Base-by-base conservation (phyloP, 495 filamentous ascomycete species). In the Podospora conica region DNA sequence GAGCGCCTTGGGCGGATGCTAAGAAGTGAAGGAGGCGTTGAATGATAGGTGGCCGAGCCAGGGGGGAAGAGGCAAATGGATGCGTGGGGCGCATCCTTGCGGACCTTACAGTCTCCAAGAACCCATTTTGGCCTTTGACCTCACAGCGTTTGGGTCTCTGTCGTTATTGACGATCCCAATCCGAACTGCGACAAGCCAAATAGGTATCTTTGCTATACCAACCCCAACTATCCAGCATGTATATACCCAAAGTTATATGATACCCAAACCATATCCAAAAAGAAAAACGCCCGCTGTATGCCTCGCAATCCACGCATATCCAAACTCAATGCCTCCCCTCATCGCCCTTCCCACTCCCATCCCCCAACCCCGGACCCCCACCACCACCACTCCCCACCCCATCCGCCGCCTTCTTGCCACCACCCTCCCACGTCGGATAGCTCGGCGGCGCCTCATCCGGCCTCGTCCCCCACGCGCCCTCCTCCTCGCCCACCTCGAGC, bases 401-500 rank as follows among this genome's bases (percentile, higher is more conserved):
- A 53, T 53, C 18, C 55, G 48, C 20, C 15, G 12, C 56, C 2
- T n/a, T 55, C 55, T 40, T 40, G 7, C 28, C 28, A 54, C 24
- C 31, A 31, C 57, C 58, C 6, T 55, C 33, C 23, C 63, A 64
- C 9, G 69, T 64, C 21, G 66, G 65, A 70, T 75, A 73, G 71
- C 85, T 87, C 12, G 90, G 89, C 63, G 90, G 90, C 63, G 90
- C 68, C 76, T 91, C 88, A 60, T 79, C 83, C n/a, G 81, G 76
- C 22, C 63, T 73, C 9, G 85, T 90, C 7, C 90, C 90, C 90
- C 90, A 92, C 0, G 53, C 69, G 65, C 84, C 85, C 74, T 92
- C 90, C 53, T 76, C 76, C n/a, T 76, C 68, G 0, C 89, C 90
- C 1, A 91, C 76, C 25, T 77, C 79, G 57, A 91, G 77, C 66